These are phyloP conservation scores for Venturia nashicola DNA, from an alignment of 2,329 filamentous ascomycete genomes.

Conservation along the genomic window DNA sequence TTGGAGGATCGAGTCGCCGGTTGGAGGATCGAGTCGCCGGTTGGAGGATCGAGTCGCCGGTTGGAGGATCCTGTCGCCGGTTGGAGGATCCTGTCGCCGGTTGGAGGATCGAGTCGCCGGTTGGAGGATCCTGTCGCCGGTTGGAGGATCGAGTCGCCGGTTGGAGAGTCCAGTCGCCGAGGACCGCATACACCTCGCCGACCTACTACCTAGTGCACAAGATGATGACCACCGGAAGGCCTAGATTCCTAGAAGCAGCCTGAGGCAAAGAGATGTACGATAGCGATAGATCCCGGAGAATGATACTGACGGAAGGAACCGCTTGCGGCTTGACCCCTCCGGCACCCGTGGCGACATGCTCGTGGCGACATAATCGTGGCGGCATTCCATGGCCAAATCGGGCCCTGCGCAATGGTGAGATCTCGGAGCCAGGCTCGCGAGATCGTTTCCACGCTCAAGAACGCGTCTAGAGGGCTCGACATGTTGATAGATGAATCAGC, in stretches of 20 bases:
- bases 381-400: neutral
- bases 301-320: neutral
- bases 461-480: neutral
- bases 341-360: neutral
- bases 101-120: too few relatives aligned
- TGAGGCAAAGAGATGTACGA: neutral
- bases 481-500: neutral
- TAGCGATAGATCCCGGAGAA: neutral
- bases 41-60: too few relatives aligned
- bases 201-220: neutral
- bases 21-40: too few relatives aligned
- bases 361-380: too few relatives aligned
- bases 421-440: neutral
- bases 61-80: too few relatives aligned
- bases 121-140: too few relatives aligned
- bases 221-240: neutral
- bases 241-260: too few relatives aligned
- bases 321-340: neutral
- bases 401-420: too few relatives aligned
- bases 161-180: slow-evolving; percentile 5
- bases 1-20: too few relatives aligned
- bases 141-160: too few relatives aligned
- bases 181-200: neutral
- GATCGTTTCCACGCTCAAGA: neutral
- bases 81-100: too few relatives aligned